phyloP scores from a whole-genome alignment of 1,139 yeast species.

The Pichia sp. region DNA sequence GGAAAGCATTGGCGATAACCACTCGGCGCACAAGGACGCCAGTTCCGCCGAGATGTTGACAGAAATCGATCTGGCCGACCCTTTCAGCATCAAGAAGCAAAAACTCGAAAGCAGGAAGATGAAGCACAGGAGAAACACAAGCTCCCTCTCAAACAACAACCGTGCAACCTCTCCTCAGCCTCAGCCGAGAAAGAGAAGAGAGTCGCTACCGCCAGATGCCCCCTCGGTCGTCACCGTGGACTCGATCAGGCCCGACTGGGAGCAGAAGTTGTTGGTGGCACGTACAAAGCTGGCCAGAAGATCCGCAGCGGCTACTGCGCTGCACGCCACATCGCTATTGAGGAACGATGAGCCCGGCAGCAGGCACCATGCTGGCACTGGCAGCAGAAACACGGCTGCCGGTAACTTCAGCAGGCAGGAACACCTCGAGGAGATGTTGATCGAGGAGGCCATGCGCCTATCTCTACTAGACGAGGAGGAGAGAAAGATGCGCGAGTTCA shows the following conservation, averaged over 20 bases:
- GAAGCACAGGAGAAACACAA: conserved; percentile 1
- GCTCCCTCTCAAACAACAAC: background rate
- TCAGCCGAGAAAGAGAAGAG: conserved; percentile 27
- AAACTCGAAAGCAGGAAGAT: background rate
- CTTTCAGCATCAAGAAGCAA: conserved; percentile 8
- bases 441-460: conserved; percentile 75
- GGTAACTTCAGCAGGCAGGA: conserved; percentile 3
- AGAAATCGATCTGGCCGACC: conserved; percentile 13
- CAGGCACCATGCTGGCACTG: conserved; percentile 2
- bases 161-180: background rate
- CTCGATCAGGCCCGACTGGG: conserved; percentile 90
- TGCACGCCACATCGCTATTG: conserved; percentile 73
- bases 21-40: background rate
- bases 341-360: conserved; percentile 33
- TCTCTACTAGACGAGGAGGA: conserved; percentile 57
- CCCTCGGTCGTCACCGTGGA: conserved; percentile 74
- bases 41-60: conserved; percentile 19
- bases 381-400: background rate
- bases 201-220: conserved; percentile 56
- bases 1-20: conserved; percentile 6
- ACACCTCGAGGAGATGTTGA: conserved; percentile 66
- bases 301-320: conserved; percentile 91
- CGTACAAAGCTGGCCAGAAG: conserved; percentile 74
- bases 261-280: conserved; percentile 62
- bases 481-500: conserved; percentile 6